A percentile compares a stretch with the other conserved stretches of the same genome.
These are phyloP conservation scores for Holtermannia corniformis DNA, from an alignment of 768 basidiomycete species.

Conservation along the genomic window DNA sequence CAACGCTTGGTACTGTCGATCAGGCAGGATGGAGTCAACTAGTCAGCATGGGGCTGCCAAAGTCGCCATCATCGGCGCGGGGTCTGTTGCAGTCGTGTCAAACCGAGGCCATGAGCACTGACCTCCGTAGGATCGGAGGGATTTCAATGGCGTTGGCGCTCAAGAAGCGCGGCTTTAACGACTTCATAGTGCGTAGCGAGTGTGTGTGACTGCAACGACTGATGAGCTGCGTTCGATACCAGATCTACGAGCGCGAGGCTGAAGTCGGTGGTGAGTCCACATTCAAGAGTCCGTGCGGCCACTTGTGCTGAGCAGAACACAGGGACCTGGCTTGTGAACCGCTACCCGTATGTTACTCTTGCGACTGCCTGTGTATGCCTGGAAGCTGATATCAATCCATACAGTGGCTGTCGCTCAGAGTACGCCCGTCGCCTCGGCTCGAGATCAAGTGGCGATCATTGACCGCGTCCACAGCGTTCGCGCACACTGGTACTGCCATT, in stretches of 20 bases:
- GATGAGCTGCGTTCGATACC: neutral
- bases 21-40: neutral
- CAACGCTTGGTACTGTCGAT: too few species aligned
- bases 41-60: neutral
- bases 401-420: slow-evolving; percentile 25
- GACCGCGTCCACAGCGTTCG: slow-evolving; percentile 11
- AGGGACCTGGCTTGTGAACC: slow-evolving; percentile 4
- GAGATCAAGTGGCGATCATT: neutral
- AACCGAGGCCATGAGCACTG: neutral
- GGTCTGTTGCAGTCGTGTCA: neutral
- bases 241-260: slow-evolving; percentile 21
- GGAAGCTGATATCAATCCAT: neutral
- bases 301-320: too few species aligned
- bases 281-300: slow-evolving; percentile 7
- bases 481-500: slow-evolving; percentile 14
- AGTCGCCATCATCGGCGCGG: slow-evolving; percentile 19
- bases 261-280: slow-evolving; percentile 16
- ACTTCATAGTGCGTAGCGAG: slow-evolving; percentile 10
- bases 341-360: slow-evolving; percentile 3
- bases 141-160: slow-evolving; percentile 11
- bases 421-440: slow-evolving; percentile 1
- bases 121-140: slow-evolving; percentile 10
- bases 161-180: slow-evolving; percentile 12
- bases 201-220: neutral
- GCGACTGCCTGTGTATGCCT: too few species aligned